phyloP scores from a whole-genome alignment of 306 rosid genomes.

The Ceratonia siliqua region DNA sequence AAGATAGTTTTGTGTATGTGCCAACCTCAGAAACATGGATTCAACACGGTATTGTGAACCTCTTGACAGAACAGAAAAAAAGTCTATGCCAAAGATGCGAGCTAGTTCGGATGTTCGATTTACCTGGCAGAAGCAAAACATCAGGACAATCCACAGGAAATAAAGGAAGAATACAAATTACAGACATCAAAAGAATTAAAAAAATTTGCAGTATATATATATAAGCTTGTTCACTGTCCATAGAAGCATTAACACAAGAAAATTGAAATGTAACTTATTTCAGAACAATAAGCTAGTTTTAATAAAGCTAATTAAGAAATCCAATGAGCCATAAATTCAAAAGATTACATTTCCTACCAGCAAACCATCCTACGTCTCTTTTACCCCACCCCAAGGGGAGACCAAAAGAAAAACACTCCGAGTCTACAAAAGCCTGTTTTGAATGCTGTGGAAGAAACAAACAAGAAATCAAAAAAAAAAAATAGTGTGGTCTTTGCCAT shows the following conservation, averaged over 20 bases:
- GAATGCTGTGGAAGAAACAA: not conserved
- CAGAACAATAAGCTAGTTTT: conserved; percentile 2
- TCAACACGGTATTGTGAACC: conserved; percentile 98
- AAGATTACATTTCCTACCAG: not conserved
- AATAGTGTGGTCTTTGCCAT: not conserved
- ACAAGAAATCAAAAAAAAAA: not conserved
- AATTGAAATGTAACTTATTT: conserved; percentile 7
- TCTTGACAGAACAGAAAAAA: conserved; percentile 94
- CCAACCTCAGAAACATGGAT: conserved; percentile 91
- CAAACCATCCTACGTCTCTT: not conserved
- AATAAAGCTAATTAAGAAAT: conserved; percentile 29
- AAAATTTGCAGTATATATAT: not conserved
- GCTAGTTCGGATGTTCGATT: conserved; percentile 97
- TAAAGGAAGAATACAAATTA: conserved; percentile 17
- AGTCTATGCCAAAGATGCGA: conserved; percentile 96
- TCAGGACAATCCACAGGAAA: conserved; percentile 18
- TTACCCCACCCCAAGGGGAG: not conserved
- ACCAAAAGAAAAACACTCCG: not conserved
- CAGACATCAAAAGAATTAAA: conserved; percentile 7
- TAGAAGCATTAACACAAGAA: not conserved
- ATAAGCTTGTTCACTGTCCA: not conserved
- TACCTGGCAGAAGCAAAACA: conserved; percentile 63
- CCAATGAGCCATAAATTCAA: conserved; percentile 25
- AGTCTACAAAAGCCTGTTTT: not conserved
- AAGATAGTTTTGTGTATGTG: conserved; percentile 86